Conservation (phyloP, 805 yeast genomes). For the Middelhovenomyces tepae region DNA sequence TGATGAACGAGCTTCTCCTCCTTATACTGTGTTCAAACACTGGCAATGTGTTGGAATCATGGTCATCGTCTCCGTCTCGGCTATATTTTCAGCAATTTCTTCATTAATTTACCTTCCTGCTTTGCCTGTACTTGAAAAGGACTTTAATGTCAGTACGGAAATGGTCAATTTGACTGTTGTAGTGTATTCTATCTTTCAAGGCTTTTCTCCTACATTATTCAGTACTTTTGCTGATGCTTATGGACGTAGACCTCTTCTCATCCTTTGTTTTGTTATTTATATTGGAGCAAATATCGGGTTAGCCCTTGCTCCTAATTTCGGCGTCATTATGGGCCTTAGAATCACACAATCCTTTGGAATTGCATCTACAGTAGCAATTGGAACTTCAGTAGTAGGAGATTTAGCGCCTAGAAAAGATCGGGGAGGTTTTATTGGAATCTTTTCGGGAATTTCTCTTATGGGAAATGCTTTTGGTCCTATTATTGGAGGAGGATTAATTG, state of each 20-base stretch:
- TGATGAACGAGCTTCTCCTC: not conserved
- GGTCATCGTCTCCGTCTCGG: conserved; percentile 23
- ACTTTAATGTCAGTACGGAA: conserved; percentile 49
- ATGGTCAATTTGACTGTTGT: conserved; percentile 65
- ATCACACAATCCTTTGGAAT: conserved; percentile 72
- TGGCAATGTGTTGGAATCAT: conserved; percentile 1
- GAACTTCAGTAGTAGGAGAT: conserved; percentile 68
- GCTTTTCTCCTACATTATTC: conserved; percentile 60
- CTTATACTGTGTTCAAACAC: not conserved
- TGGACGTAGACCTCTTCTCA: conserved; percentile 65
- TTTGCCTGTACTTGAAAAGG: conserved; percentile 43
- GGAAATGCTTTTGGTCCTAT: conserved; percentile 78
- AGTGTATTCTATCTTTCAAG: conserved; percentile 68
- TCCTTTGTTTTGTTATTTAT: conserved; percentile 47
- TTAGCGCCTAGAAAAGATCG: conserved; percentile 54
- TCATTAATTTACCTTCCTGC: conserved; percentile 79
- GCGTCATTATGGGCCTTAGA: conserved; percentile 56
- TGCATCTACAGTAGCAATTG: conserved; percentile 65
- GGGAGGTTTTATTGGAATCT: conserved; percentile 62
- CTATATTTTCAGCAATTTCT: conserved; percentile 59
- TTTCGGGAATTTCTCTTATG: conserved; percentile 52
- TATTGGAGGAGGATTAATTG: conserved; percentile 45
- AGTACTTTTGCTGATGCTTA: conserved; percentile 59
- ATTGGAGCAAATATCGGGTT: conserved; percentile 57
- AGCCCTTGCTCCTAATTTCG: conserved; percentile 48